Evolutionary conservation across 2,329 filamentous ascomycete species (phyloP).

Genomic region (Ilyonectria destructans): DNA sequence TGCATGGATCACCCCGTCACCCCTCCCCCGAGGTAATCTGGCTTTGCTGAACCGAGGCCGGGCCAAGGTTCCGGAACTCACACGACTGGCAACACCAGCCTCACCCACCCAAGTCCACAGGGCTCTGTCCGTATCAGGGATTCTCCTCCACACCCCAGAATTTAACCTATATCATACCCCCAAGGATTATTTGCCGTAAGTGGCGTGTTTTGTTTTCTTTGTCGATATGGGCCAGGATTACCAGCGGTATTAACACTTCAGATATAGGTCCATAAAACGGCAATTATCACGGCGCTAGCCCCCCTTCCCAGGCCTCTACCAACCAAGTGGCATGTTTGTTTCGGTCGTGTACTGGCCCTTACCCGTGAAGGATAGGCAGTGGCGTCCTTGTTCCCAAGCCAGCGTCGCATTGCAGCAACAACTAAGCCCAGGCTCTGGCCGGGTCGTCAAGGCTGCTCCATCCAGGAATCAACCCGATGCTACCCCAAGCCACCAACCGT

Average conservation of each 20-base stretch:
- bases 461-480: slow-evolving; percentile 42
- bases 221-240: slow-evolving; percentile 30
- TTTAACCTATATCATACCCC: slow-evolving; percentile 31
- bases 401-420: slow-evolving; percentile 47
- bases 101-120: slow-evolving; percentile 8
- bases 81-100: slow-evolving; percentile 11
- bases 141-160: slow-evolving; percentile 33
- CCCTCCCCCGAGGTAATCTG: slow-evolving; percentile 14
- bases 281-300: slow-evolving; percentile 46
- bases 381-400: slow-evolving; percentile 36
- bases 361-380: slow-evolving; percentile 39
- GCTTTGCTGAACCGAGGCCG: slow-evolving; percentile 12
- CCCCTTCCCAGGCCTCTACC: slow-evolving; percentile 38
- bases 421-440: slow-evolving; percentile 32
- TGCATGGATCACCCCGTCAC: slow-evolving; percentile 19
- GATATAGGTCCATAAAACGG: slow-evolving; percentile 51
- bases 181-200: slow-evolving; percentile 24
- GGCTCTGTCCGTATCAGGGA: slow-evolving; percentile 21
- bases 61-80: slow-evolving; percentile 21
- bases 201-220: slow-evolving; percentile 35
- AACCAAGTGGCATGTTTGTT: slow-evolving; percentile 47
- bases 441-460: slow-evolving; percentile 34
- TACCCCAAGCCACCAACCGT: slow-evolving; percentile 38
- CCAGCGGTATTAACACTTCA: slow-evolving; percentile 43
- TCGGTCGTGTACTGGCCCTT: slow-evolving; percentile 36